Conservation (phyloP, 2,329 filamentous ascomycete species). For the Colletotrichum aenigma region DNA sequence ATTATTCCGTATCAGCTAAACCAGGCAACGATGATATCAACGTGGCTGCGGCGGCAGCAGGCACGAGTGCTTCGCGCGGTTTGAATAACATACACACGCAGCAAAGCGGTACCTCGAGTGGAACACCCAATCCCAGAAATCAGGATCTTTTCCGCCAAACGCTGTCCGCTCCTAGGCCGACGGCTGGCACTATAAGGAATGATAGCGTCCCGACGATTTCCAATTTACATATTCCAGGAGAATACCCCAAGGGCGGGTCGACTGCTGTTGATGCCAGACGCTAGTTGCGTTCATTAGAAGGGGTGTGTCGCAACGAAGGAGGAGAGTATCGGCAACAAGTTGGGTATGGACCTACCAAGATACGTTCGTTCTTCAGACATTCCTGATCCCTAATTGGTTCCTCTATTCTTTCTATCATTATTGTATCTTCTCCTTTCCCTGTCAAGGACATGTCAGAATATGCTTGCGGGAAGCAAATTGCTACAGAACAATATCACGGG, state of each 20-base stretch:
- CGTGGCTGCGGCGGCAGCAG: not conserved
- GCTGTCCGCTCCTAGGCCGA: slow-evolving; percentile 25
- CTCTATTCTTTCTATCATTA: not conserved
- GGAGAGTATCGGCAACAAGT: not conserved
- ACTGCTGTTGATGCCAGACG: not conserved
- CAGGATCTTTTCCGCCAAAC: not conserved
- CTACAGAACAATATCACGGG: not conserved
- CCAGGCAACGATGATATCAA: not conserved
- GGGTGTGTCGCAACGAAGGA: not conserved
- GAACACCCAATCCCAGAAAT: not conserved
- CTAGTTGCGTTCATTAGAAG: not conserved
- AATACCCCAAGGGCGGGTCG: slow-evolving; percentile 54
- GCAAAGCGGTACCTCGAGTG: not conserved
- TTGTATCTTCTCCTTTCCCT: not conserved
- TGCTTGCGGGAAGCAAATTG: not conserved
- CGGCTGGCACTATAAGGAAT: slow-evolving; percentile 31
- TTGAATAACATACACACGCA: not conserved
- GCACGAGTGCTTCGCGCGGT: not conserved
- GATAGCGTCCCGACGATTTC: slow-evolving; percentile 62
- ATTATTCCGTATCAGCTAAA: not conserved
- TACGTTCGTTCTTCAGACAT: not conserved
- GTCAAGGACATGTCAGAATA: not conserved
- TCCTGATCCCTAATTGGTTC: not conserved
- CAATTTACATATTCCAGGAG: slow-evolving; percentile 72
- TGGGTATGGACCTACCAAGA: not conserved